Evolutionary conservation across 768 basidiomycete species (phyloP), one percentile per base, ranked within the genome.

Genomic region (Sutorius australiensis): DNA sequence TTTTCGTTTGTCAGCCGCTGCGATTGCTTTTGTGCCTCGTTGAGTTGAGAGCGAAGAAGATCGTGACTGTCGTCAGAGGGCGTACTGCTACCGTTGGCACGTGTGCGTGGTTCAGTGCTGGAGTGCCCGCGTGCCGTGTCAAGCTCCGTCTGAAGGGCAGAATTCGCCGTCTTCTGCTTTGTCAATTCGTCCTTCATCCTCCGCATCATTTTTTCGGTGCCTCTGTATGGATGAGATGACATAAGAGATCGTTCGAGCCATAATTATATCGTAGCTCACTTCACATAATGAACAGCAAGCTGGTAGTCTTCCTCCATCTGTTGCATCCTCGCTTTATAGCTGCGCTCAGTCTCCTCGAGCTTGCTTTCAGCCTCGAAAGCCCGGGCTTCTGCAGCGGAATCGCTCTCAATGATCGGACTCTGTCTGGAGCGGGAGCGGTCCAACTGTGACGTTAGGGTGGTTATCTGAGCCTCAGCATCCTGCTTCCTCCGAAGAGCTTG

Each of bases 151-250:
- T 98, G 92, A 27, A 98, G 82, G 51, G 79, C 75, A 40, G 84
- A 75, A 64, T 93, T 95, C 41, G 84, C 71, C 43, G 77, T 77
- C 74, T 97, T 98, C 72, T 95, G 91, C 73, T 89, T 95, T 59
- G 81, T 88, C 52, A 98, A 74, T 65, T 98, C 97, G 51, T 95
- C 95, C 70, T 93, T 91, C 87, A 98, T 92, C 61, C 88, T 84
- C 60, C 93, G 84, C 77, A 98, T 89, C 84, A 98, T 93, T 74
- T 95, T 97, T 72, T 98, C 97, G 1, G 95, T 98, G 41, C 92
- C 92, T 80, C 91, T 93, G 65, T 31, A 54, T 56, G 32, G 58
- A 57, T 52, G 38, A 51, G 48, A 45, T 46, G 50, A 51, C 47
- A 55, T 63, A 54, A 57, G 51, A 50, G 49, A 55, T 49, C 42